Base-by-base conservation (phyloP, 352 stramenopile genomes). In the Phytophthora cajani region DNA sequence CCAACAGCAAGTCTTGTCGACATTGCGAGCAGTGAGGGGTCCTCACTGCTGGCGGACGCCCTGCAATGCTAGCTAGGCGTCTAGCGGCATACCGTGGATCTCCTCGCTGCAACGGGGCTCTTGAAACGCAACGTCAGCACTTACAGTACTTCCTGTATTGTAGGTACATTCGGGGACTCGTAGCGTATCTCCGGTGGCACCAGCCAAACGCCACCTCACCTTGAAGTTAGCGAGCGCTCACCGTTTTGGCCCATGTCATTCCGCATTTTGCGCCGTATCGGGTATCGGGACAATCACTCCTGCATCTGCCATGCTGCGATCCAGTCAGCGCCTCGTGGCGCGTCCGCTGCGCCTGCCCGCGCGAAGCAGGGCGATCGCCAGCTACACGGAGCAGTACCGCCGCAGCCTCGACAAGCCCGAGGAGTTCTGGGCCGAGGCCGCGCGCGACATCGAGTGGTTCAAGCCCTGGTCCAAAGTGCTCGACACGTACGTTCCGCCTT, bases 361-460 rank as follows among this genome's bases (percentile, higher is more conserved):
- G 0, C 21, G 12, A 4, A 57, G 16, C 23, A 50, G 65, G 36
- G 62, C 62, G 21, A 52, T 79, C 44, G 71, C 71, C 21, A 85
- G 70, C 69, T 88, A 86, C 64, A 50, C 71, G 32, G 68, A 81
- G 51, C 66, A 84, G 50, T 88, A 86, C 57, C 64, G 58, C 2
- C 76, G 74, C 47, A 83, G 76, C 36, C 74, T 86, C n/a, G 77
- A 74, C 11, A 53, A 58, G 21, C 80, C 80, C 16, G 74, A 84
- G 27, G 74, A 75, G 51, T 88, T 88, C 59, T 88, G 80, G 80
- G 76, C 72, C 58, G 78, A 85, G 53, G 78, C 77, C 6, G 80
- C 80, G 19, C 72, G 81, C 33, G 78, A 86, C n/a, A 71, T 86
- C 51, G 63, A 81, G 53, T 88, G 80, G 80, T 88, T 88, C 66